Evolutionary conservation across 805 yeast genomes (phyloP), one percentile per base, ranked within the genome.

Genomic region (Debaryomyces maramus): DNA sequence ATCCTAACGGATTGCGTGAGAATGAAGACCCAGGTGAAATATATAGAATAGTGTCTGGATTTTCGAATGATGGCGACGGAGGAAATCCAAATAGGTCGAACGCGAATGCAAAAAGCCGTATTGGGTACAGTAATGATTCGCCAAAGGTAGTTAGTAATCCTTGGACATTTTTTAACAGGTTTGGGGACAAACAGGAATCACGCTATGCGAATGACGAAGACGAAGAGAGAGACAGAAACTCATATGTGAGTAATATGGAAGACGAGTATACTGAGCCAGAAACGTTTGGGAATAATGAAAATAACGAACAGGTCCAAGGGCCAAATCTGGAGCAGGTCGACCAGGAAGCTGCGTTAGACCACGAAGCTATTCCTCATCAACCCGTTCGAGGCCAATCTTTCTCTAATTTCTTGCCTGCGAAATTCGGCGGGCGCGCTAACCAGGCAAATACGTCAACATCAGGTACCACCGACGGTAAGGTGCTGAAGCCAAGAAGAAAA

Each of bases 141-240:
- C 56, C 63, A 11, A 53, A 53, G 26, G 41, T 52, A 2, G 45
- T 65, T 6, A 55, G 58, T n/a, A 67, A 67, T 39, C 51, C 72
- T 0, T 54, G 65, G 46, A 45, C 56, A 8, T 62, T 65, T 39
- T 62, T 63, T 44, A 52, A 46, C 24, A 46, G 53, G n/a, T 41
- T 41, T 20, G 45, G 43, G 1, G 75, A 69, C 43, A 58, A 56
- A 15, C 46, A 53, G 18, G 72, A 69, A 39, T 40, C 51, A 5
- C 48, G 75, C 26, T 69, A 65, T 40, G 43, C 36, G 1, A 47
- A 48, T 22, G 69, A 62, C 5, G 58, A 58, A 21, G 63, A 61
- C 5, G 67, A 65, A 40, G 52, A 47, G 15, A 43, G 43, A 21
- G 58, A 52, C 35, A 49, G 28, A 13, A 19, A 27, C 23, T 34